Evolutionary conservation across 2,329 filamentous ascomycete genomes (phyloP), one percentile per base, ranked within the genome.

Genomic region (Venturia effusa): DNA sequence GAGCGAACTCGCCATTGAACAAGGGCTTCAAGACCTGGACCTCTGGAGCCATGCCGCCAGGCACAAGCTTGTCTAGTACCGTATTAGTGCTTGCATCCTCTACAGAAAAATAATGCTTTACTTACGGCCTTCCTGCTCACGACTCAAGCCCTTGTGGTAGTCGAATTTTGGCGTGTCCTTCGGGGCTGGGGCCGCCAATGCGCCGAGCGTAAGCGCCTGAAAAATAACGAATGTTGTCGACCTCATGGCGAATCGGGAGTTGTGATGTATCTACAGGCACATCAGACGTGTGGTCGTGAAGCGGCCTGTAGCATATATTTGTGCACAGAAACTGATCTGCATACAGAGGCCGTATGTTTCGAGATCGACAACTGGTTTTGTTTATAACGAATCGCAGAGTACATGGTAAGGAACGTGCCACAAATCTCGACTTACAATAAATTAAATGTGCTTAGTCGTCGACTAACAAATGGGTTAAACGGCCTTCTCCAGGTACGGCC

Each of bases 91-190:
- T 3, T 6, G 6, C 22, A 24, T 60, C 32, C 4, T 37, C 11
- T 15, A 27, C 10, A 41, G 11, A 17, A 10, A 22, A 34, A n/a
- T n/a, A 37, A 11, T 37, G 5, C 11, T 37, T 5, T 10, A 30
- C 60, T 62, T 24, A 62, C 60, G 60, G 27, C 60, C 60, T 37
- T 45, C 43, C n/a, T 62, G 39, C 60, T 62, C 60, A 51, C 60
- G 60, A 30, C 40, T 45, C 4, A 45, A n/a, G 11, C 60, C 60
- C 40, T 51, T 51, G 30, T 62, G 51, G 13, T 34, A 55, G 51
- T 55, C 30, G 51, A 55, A 55, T 34, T 30, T 30, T 4, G 51
- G 51, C 2, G 51, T 55, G 13, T 55, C 51, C 51, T 55, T 55
- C 5, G 51, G 51, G 24, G 51, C 51, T n/a, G 51, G 37, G 40